Evolutionary conservation across 192 early-diverging fungal species (phyloP).

Genomic region (Helicostylum pulchrum): DNA sequence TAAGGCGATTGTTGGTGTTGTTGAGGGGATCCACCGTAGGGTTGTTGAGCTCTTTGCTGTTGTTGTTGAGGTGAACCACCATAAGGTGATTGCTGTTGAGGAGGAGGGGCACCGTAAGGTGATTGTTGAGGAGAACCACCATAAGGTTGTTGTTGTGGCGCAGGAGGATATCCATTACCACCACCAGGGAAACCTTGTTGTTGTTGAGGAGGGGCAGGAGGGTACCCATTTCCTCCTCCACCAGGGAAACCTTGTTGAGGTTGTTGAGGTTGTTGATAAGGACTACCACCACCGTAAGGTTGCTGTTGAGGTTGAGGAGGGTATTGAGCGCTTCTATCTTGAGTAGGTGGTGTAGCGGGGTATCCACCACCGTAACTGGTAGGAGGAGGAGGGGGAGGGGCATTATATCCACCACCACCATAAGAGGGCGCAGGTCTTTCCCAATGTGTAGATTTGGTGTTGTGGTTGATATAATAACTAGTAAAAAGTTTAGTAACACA

Average conservation of each 20-base stretch:
- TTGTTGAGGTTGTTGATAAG: slow-evolving; percentile 12
- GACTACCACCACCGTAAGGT: slow-evolving; percentile 3
- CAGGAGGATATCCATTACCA: background rate
- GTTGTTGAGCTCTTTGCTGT: background rate
- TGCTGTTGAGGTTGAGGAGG: slow-evolving; percentile 8
- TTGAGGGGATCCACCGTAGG: slow-evolving; percentile 1
- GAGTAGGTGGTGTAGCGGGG: background rate
- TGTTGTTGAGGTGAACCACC: slow-evolving; percentile 1
- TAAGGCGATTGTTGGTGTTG: background rate
- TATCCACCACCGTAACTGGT: slow-evolving; percentile 10
- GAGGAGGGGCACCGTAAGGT: slow-evolving; percentile 1
- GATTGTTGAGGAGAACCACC: background rate
- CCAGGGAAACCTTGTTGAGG: slow-evolving; percentile 14
- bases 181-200: background rate
- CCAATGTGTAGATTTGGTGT: slow-evolving; percentile 27
- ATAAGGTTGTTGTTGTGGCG: slow-evolving; percentile 3
- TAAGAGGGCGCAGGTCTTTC: slow-evolving; percentile 29
- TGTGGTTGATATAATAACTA: slow-evolving; percentile 34
- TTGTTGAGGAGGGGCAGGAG: background rate
- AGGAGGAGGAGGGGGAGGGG: slow-evolving; percentile 1
- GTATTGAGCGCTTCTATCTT: slow-evolving; percentile 1
- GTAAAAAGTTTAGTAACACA: background rate
- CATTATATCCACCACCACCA: background rate
- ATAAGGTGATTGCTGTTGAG: background rate
- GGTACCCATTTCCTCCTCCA: background rate